A percentile compares a stretch with the other conserved stretches of the same genome.
phyloP scores from a whole-genome alignment of 2,329 filamentous ascomycete genomes.

The Fusarium tuaranense region DNA sequence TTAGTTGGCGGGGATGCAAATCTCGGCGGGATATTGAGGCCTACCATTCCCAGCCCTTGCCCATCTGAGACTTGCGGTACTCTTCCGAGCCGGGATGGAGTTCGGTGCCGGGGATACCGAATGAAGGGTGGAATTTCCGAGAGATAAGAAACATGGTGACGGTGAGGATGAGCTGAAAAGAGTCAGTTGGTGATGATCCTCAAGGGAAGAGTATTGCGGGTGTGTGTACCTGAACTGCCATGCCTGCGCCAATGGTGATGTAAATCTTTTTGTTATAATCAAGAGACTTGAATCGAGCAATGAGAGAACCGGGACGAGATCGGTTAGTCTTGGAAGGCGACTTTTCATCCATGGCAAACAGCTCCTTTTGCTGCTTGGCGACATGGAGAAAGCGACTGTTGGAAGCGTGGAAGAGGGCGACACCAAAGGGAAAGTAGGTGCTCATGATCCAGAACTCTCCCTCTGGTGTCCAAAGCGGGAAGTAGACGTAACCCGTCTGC shows the following conservation, averaged over 20 bases:
- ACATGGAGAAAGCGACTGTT: constrained; percentile 71
- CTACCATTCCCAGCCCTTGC: constrained; percentile 74
- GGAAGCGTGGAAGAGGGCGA: constrained; percentile 74
- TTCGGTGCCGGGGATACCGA: constrained; percentile 71
- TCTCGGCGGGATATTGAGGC: not conserved
- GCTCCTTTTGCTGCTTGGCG: constrained; percentile 65
- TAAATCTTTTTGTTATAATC: constrained; percentile 64
- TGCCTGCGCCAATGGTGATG: constrained; percentile 63
- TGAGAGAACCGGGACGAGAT: constrained; percentile 39
- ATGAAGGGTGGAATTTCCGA: constrained; percentile 72
- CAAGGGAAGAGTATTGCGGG: accelerated
- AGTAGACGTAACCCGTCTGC: constrained; percentile 54
- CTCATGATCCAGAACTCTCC: constrained; percentile 76
- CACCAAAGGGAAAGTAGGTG: constrained; percentile 72
- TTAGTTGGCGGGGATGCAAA: not conserved
- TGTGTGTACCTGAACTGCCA: constrained; percentile 64
- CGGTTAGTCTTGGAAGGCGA: constrained; percentile 7
- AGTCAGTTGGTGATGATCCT: constrained; percentile 4
- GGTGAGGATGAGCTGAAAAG: constrained; percentile 65
- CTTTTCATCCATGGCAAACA: constrained; percentile 42
- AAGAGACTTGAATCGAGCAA: constrained; percentile 53
- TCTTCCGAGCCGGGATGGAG: constrained; percentile 64
- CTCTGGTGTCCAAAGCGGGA: constrained; percentile 59
- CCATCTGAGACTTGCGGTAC: constrained; percentile 59
- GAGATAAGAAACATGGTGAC: constrained; percentile 72